These are phyloP conservation scores for Fusarium ambrosium DNA, from an alignment of 2,329 filamentous ascomycete genomes.

Conservation along the genomic window DNA sequence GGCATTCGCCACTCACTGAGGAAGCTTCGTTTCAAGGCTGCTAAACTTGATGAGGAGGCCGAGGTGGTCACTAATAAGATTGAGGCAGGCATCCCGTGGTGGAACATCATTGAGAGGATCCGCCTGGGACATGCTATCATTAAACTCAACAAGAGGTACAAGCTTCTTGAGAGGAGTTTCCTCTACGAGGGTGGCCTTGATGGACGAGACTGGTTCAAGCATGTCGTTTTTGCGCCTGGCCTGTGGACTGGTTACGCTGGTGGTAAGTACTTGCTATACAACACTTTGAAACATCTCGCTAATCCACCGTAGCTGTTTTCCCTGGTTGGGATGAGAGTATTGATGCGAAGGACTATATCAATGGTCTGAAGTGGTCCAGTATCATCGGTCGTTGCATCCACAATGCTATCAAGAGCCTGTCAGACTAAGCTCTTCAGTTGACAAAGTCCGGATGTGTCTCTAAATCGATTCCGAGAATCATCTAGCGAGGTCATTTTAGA, in stretches of 20 bases:
- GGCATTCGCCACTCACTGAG: conserved; percentile 55
- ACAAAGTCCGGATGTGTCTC: neutral
- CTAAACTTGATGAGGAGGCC: conserved; percentile 61
- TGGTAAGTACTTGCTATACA: conserved; percentile 58
- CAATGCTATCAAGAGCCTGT: conserved; percentile 59
- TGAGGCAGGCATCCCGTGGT: conserved; percentile 77
- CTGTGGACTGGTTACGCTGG: conserved; percentile 93
- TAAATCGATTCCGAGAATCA: neutral
- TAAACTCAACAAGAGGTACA: conserved; percentile 83
- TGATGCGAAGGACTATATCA: conserved; percentile 69
- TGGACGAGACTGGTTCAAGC: conserved; percentile 89
- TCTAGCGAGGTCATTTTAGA: neutral
- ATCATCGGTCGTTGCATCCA: conserved; percentile 68
- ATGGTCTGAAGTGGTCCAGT: conserved; percentile 69
- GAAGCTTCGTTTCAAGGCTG: conserved; percentile 56
- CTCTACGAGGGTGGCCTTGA: conserved; percentile 83
- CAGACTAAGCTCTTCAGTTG: neutral
- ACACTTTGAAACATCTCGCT: neutral
- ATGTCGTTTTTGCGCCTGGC: conserved; percentile 92
- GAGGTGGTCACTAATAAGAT: conserved; percentile 59
- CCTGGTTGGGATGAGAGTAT: conserved; percentile 74
- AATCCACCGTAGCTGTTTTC: conserved; percentile 64
- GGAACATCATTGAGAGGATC: conserved; percentile 78
- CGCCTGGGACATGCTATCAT: conserved; percentile 74
- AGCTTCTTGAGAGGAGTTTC: conserved; percentile 85